These are phyloP conservation scores for Betula pendula DNA, from an alignment of 306 rosid species.

Conservation along the genomic window DNA sequence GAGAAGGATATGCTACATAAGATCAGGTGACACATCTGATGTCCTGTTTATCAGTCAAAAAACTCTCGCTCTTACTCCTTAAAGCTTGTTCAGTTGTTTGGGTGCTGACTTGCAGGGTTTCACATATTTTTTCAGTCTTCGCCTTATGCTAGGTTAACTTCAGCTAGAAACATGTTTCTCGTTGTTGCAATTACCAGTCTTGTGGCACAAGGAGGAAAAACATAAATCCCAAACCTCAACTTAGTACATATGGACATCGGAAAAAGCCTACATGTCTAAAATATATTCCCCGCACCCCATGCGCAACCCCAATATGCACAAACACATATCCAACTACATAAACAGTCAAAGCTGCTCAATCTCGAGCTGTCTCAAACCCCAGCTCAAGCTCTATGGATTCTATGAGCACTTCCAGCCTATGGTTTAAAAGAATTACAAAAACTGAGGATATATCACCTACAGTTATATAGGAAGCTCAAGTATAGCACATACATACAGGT, in stretches of 20 bases:
- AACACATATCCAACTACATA: not conserved
- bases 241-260: not conserved
- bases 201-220: not conserved
- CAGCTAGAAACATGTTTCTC: not conserved
- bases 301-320: not conserved
- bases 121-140: not conserved
- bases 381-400: not conserved
- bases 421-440: not conserved
- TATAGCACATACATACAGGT: not conserved
- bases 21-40: not conserved
- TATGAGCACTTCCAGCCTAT: not conserved
- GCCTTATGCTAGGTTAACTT: not conserved
- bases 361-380: not conserved
- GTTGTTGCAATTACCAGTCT: not conserved
- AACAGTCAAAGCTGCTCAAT: slow-evolving; percentile 1
- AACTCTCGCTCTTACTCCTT: not conserved
- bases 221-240: not conserved
- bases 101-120: not conserved
- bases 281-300: not conserved
- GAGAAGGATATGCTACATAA: not conserved
- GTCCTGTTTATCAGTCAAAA: not conserved
- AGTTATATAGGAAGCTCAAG: not conserved
- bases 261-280: not conserved
- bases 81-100: slow-evolving; percentile 1
- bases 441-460: not conserved